Conservation (phyloP, 352 stramenopile genomes). For the Pythium oligandrum region DNA sequence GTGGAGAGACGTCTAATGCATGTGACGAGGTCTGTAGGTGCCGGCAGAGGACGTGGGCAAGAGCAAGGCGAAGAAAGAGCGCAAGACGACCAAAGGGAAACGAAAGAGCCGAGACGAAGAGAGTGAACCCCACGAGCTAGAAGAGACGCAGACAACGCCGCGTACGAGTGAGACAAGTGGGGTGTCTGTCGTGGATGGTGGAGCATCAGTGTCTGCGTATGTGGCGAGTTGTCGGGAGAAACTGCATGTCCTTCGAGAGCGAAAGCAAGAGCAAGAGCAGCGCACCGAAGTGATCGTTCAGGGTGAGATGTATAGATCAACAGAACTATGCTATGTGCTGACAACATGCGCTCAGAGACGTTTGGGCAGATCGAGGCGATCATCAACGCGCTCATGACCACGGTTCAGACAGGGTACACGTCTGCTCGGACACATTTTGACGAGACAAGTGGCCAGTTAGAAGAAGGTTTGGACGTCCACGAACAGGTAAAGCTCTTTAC, state of each 20-base stretch:
- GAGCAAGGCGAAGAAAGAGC: too few relatives aligned
- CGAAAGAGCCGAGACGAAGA: too few relatives aligned
- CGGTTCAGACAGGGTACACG: slow-evolving; percentile 2
- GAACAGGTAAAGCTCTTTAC: slow-evolving; percentile 6
- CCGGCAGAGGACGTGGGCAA: too few relatives aligned
- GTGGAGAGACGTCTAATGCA: too few relatives aligned
- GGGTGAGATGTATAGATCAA: too few relatives aligned
- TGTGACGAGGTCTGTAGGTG: too few relatives aligned
- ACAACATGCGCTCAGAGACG: slow-evolving; percentile 19
- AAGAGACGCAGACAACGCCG: slow-evolving; percentile 1
- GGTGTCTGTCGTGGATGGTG: slow-evolving; percentile 1
- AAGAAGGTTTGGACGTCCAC: slow-evolving; percentile 12
- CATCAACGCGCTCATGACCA: slow-evolving; percentile 13
- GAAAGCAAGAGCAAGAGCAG: slow-evolving; percentile 52
- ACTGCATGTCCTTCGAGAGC: slow-evolving; percentile 34
- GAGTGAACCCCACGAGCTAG: too few relatives aligned
- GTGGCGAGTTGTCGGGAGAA: slow-evolving; percentile 38
- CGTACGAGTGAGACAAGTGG: slow-evolving; percentile 6
- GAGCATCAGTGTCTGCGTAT: background rate
- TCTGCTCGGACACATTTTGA: slow-evolving; percentile 10
- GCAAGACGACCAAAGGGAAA: too few relatives aligned
- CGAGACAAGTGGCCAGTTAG: slow-evolving; percentile 3
- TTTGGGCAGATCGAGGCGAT: slow-evolving; percentile 28
- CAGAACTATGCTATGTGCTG: background rate
- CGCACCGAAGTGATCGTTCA: slow-evolving; percentile 5